These are phyloP conservation scores for Leptoxyphium fumago DNA, from an alignment of 2,329 filamentous ascomycete species.

Conservation along the genomic window DNA sequence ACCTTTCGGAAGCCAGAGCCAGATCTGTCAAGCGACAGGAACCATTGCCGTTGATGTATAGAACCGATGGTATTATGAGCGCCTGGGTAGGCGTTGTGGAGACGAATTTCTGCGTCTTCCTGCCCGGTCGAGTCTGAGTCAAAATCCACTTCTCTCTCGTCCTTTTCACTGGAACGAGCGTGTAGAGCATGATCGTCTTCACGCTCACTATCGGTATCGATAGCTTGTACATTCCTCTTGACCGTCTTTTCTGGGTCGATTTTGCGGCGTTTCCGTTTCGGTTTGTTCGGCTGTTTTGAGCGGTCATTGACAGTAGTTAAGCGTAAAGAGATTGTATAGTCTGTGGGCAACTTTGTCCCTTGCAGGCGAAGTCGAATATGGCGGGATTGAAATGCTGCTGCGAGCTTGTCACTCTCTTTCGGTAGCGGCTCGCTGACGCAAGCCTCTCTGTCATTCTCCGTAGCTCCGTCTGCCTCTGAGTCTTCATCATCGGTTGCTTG, in stretches of 20 bases:
- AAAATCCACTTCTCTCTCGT: constrained; percentile 14
- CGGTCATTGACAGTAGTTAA: constrained; percentile 23
- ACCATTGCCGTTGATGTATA: constrained; percentile 54
- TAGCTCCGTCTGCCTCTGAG: constrained; percentile 14
- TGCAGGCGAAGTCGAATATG: constrained; percentile 29
- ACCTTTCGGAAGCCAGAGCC: constrained; percentile 42
- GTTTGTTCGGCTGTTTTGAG: constrained; percentile 11
- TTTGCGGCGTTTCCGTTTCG: constrained; percentile 15
- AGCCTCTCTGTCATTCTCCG: background rate
- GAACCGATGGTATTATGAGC: constrained; percentile 52
- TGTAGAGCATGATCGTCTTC: constrained; percentile 1
- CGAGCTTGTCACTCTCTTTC: constrained; percentile 22
- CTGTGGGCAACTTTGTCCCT: constrained; percentile 22
- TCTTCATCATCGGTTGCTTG: constrained; percentile 20
- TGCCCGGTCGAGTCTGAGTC: constrained; percentile 10
- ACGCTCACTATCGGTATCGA: constrained; percentile 8
- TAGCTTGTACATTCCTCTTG: constrained; percentile 1
- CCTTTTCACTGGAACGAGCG: background rate
- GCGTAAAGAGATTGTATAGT: constrained; percentile 27
- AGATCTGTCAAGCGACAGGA: constrained; percentile 44
- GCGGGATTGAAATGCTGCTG: constrained; percentile 22
- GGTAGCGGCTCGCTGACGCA: constrained; percentile 1
- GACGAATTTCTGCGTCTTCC: constrained; percentile 39
- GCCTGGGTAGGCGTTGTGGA: constrained; percentile 51
- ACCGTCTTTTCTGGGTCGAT: constrained; percentile 8